Conservation (phyloP, 164 flowering plant species). For the Litsea cubeba region DNA sequence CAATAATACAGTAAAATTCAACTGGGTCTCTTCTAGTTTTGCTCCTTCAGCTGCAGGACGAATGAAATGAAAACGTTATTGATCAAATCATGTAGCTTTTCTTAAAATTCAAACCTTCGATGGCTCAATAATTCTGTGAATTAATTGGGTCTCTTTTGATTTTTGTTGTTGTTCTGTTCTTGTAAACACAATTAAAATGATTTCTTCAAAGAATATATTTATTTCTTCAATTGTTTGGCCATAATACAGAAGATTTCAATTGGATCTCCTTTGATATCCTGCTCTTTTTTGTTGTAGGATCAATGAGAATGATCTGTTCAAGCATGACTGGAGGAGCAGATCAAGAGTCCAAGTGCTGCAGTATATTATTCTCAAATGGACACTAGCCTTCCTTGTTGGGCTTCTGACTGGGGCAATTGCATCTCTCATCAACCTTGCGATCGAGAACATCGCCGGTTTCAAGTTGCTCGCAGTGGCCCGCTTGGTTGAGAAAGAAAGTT, state of each 20-base stretch:
- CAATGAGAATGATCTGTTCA: slow-evolving; percentile 89
- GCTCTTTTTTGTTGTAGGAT: slow-evolving; percentile 44
- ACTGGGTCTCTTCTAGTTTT: background rate
- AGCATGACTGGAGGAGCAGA: slow-evolving; percentile 96
- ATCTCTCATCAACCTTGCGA: slow-evolving; percentile 80
- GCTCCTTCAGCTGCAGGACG: no score
- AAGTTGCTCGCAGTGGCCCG: slow-evolving; percentile 51
- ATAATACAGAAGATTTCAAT: background rate
- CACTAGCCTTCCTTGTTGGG: slow-evolving; percentile 70
- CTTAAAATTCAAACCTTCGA: background rate
- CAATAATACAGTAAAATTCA: background rate
- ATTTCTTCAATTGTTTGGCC: background rate
- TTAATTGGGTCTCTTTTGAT: background rate
- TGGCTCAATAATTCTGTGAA: background rate
- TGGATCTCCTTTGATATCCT: background rate
- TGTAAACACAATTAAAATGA: no score
- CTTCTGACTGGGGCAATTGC: slow-evolving; percentile 77
- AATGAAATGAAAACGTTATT: no score
- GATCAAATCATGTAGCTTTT: no score
- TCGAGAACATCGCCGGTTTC: slow-evolving; percentile 87
- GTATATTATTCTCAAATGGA: slow-evolving; percentile 77
- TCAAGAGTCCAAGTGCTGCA: slow-evolving; percentile 64
- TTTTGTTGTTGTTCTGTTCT: background rate
- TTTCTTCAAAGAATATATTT: background rate
- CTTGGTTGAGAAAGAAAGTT: slow-evolving; percentile 50